Percentiles rank a stretch among this genome's conserved stretches.
phyloP scores from a whole-genome alignment of 2,329 filamentous ascomycete genomes.

The Byssochlamys sp. region DNA sequence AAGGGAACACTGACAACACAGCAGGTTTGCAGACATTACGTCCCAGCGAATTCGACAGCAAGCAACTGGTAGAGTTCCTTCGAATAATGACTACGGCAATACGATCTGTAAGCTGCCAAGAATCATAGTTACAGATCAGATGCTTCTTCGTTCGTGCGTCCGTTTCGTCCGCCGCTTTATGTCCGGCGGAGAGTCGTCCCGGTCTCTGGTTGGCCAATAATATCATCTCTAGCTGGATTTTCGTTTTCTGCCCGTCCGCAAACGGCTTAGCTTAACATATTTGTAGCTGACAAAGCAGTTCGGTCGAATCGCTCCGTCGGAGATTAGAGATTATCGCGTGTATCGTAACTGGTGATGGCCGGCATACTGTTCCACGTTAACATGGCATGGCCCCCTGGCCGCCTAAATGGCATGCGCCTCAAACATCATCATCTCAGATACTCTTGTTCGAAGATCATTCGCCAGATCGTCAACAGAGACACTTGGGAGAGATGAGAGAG shows the following conservation, averaged over 20 bases:
- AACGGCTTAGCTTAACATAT: neutral
- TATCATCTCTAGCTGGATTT: neutral
- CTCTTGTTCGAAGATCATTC: neutral
- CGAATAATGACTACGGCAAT: neutral
- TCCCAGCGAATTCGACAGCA: neutral
- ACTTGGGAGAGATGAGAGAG: no score
- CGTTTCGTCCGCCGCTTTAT: neutral
- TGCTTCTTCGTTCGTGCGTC: neutral
- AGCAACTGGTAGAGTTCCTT: neutral
- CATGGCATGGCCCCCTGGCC: neutral
- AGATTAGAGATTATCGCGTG: neutral
- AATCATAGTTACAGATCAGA: neutral
- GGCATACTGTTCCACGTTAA: neutral
- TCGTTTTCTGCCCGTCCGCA: neutral
- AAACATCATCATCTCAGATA: neutral
- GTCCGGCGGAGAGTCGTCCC: neutral
- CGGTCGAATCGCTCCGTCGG: neutral
- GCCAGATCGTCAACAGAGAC: no score
- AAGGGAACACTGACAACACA: neutral
- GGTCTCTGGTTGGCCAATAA: neutral
- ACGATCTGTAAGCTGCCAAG: neutral
- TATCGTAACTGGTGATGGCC: neutral
- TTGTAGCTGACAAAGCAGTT: neutral
- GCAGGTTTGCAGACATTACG: neutral
- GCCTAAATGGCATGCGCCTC: neutral